A percentile compares a stretch with the other conserved stretches of the same genome.
phyloP scores from a whole-genome alignment of 495 filamentous ascomycete genomes.

The Penicillium egyptiacum region DNA sequence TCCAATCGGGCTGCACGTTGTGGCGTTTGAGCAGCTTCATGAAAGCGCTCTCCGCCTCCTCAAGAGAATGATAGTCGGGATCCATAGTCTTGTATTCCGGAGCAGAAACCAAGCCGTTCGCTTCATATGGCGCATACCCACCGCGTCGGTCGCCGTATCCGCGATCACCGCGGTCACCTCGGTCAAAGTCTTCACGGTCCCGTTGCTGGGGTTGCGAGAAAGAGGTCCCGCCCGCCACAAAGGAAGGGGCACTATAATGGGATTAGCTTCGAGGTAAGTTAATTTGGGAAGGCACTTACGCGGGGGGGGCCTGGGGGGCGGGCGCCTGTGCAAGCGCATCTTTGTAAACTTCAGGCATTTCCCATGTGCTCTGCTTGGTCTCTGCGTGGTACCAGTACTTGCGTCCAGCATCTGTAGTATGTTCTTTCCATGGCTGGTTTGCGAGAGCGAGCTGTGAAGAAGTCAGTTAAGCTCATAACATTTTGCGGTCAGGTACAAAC shows the following conservation, averaged over 20 bases:
- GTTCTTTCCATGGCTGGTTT: conserved; percentile 90
- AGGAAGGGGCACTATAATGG: conserved; percentile 58
- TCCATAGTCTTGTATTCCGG: conserved; percentile 66
- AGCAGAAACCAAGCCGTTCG: conserved; percentile 59
- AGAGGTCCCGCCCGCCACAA: conserved; percentile 62
- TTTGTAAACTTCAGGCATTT: conserved; percentile 85
- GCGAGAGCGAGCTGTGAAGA: conserved; percentile 67
- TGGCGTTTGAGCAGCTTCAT: conserved; percentile 84
- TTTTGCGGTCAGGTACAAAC: conserved; percentile 46
- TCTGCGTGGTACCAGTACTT: conserved; percentile 95
- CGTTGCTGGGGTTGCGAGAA: conserved; percentile 42
- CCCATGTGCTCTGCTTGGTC: conserved; percentile 90
- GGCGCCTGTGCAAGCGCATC: conserved; percentile 61
- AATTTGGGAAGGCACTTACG: conserved; percentile 52
- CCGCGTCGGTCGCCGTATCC: conserved; percentile 64
- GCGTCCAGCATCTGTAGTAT: conserved; percentile 78
- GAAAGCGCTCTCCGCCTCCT: conserved; percentile 94
- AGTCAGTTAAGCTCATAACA: conserved; percentile 14
- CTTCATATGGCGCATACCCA: conserved; percentile 56
- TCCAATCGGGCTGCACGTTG: conserved; percentile 85
- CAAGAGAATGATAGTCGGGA: conserved; percentile 78
- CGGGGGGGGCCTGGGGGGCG: conserved; percentile 46
- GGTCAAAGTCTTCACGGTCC: conserved; percentile 26
- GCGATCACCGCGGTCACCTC: conserved; percentile 52
- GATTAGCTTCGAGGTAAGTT: conserved; percentile 25